Conservation (phyloP, 345 rosid species). For the Rhizophora apiculata region DNA sequence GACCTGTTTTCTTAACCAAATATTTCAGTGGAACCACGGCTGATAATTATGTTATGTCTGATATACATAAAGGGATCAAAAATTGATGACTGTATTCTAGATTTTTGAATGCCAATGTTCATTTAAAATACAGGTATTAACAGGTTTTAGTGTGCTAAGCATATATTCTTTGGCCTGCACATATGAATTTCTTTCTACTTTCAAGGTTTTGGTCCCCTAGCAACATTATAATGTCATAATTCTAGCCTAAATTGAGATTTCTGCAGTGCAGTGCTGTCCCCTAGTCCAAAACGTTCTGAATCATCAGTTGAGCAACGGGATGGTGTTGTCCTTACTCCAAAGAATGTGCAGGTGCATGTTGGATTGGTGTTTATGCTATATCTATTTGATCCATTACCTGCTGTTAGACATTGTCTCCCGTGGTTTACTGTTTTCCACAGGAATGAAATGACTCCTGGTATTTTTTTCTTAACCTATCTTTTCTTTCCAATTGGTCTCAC, state of each 20-base stretch:
- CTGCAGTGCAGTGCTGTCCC: slow-evolving; percentile 64
- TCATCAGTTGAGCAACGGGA: slow-evolving; percentile 67
- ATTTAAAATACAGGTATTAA: neutral
- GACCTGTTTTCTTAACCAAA: too few relatives aligned
- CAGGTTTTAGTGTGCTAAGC: slow-evolving; percentile 6
- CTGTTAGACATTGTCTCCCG: neutral
- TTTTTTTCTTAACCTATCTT: slow-evolving; percentile 9
- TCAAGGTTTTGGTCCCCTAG: slow-evolving; percentile 2
- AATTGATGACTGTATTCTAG: neutral
- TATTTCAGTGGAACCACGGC: neutral
- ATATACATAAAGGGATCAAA: neutral
- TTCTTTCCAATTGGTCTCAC: slow-evolving; percentile 33
- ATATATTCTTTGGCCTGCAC: neutral
- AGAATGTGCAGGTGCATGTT: slow-evolving; percentile 87
- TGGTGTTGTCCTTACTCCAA: slow-evolving; percentile 71
- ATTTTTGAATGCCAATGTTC: neutral
- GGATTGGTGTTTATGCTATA: slow-evolving; percentile 8
- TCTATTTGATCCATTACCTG: neutral
- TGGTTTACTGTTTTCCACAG: neutral
- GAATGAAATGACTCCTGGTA: slow-evolving; percentile 5
- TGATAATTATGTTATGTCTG: neutral
- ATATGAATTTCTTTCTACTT: neutral
- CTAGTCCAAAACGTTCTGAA: slow-evolving; percentile 79
- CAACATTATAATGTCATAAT: slow-evolving; percentile 4
- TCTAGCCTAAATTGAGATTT: slow-evolving; percentile 42